Conservation (phyloP, 2,329 filamentous ascomycete genomes). For the Tolypocladium inflatum region DNA sequence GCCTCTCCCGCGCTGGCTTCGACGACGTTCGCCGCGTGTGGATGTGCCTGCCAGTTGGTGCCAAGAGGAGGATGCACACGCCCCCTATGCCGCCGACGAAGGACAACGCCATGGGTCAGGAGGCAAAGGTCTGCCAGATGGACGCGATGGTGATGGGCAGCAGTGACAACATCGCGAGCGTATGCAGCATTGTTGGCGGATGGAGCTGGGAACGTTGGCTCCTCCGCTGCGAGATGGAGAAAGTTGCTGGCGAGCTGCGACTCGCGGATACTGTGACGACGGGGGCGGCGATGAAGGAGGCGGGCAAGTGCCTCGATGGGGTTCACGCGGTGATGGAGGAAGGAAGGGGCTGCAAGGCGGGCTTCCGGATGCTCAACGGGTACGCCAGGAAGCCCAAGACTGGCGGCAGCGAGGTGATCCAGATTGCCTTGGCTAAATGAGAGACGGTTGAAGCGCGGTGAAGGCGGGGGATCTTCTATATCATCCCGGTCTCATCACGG, state of each 20-base stretch:
- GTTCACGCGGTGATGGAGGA: conserved; percentile 55
- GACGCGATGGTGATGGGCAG: conserved; percentile 57
- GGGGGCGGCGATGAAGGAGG: conserved; percentile 41
- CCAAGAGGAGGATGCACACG: conserved; percentile 23
- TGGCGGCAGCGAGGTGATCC: conserved; percentile 25
- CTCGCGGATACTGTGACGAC: conserved; percentile 43
- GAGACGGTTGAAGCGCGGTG: conserved; percentile 2
- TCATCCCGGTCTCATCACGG: neutral
- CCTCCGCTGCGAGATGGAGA: conserved; percentile 78
- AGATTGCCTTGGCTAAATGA: conserved; percentile 21
- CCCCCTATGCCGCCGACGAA: conserved; percentile 18
- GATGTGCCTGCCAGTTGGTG: conserved; percentile 79
- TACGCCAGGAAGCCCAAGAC: conserved; percentile 52
- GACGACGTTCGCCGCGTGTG: conserved; percentile 73
- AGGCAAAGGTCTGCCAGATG: conserved; percentile 38
- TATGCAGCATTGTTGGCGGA: conserved; percentile 74
- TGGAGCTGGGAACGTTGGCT: conserved; percentile 98
- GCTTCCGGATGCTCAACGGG: conserved; percentile 52
- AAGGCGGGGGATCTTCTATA: conserved; percentile 12
- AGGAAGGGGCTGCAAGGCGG: conserved; percentile 47
- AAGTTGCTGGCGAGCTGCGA: conserved; percentile 54
- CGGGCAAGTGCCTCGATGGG: conserved; percentile 49
- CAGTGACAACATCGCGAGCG: conserved; percentile 60
- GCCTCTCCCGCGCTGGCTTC: conserved; percentile 69
- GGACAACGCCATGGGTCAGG: conserved; percentile 27